Evolutionary conservation across 2,329 filamentous ascomycete genomes (phyloP), one percentile per base, ranked within the genome.

Genomic region (Nemania bipapillata): DNA sequence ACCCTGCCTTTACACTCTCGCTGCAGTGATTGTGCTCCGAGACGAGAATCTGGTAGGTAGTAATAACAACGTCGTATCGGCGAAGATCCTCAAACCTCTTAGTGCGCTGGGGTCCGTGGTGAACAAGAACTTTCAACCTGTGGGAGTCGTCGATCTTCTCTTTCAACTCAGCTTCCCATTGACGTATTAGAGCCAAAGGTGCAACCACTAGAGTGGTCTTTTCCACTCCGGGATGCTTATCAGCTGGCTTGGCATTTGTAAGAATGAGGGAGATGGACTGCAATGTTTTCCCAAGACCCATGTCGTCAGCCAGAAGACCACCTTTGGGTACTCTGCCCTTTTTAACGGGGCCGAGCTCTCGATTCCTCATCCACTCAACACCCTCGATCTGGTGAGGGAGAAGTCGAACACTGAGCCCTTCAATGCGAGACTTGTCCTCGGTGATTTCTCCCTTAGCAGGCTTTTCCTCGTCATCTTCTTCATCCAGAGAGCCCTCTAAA

Each of bases 221-320:
- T 73, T 91, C 89, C 26, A 94, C 83, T 7, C 86, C 85, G 4
- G 85, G 83, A 17, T 87, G 85, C 50, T 86, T 85, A 66, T 84
- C 81, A 2, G 86, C 85, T 28, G 92, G 90, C 75, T 91, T 93
- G 20, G 89, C 87, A 75, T 98, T 97, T 63, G 87, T 91, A 42
- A 99, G 85, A 49, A 99, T 91, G 35, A 98, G 85, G 1, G 95
- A 90, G 65, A 99, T 92, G 0, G 94, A 93, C 81, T 99, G 96
- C 15, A 99, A 87, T 0, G 96, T 99, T 84, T 99, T 99, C 66
- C 96, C 96, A 15, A 98, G 84, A 73, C 95, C 95, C 95, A 98
- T 96, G 78, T 99, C 96, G 76, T 99, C 96, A 20, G 96, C 96
- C 40, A 99, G 86, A 71, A 99, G 97, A 20, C 96, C 96, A 40